Base-by-base conservation (phyloP, 768 basidiomycete genomes). In the Boletus fagicola region DNA sequence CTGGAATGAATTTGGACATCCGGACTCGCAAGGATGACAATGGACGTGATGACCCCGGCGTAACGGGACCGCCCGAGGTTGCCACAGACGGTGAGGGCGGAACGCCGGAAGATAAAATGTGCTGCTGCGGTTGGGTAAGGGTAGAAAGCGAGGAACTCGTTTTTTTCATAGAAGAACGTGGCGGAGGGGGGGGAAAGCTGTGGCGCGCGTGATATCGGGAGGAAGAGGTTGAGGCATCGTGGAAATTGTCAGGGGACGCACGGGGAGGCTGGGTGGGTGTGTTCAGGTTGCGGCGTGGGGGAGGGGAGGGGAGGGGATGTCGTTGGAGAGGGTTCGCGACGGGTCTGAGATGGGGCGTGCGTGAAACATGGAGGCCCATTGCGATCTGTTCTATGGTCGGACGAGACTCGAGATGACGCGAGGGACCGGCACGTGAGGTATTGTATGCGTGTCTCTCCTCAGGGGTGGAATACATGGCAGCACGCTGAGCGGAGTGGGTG, bases 341-440 rank as follows among this genome's bases (percentile, higher is more conserved):
- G 10, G 80, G 77, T 43, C 83, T 80, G 30, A 90, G 72, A 67
- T 90, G 88, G 4, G 88, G 88, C 1, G 88, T 90, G 38, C 86
- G 83, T 7, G 88, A 90, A 31, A 87, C 74, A 69, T 90, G 88
- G 24, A 90, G 77, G 20, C 88, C 88, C 87, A 90, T 90, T 15
- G 86, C 85, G 58, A 90, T 90, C 72, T 90, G 88, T 64, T 87
- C 83, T 40, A 88, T 79, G 47, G 84, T 86, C 1, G 88, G 88
- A 16, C 80, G 83, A 30, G 78, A 69, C 59, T 78, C 76, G 48
- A 67, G 68, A 58, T 74, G 65, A 57, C 74, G 79, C 50, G 77
- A 66, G 56, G 65, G 72, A 44, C 76, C 57, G 51, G 73, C 69
- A 60, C 71, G 76, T 56, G 77, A 68, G 30, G 65, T 62, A 5